These are phyloP conservation scores for Penstemon newberryi DNA, from an alignment of 257 asterid species.

Conservation along the genomic window DNA sequence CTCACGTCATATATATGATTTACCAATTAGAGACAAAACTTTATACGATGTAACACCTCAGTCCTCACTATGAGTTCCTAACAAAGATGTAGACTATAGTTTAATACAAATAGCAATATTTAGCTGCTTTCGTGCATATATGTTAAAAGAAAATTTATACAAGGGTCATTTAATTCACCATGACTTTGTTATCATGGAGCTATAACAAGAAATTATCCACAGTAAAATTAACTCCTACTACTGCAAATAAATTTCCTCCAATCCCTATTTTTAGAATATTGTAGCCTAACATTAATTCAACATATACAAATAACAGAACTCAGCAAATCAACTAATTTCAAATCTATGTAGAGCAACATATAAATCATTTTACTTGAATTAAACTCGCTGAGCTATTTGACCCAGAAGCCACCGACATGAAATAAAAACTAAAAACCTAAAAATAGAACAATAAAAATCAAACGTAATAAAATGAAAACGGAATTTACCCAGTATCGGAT, in stretches of 20 bases:
- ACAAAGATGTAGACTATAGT: background rate
- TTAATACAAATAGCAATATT: background rate
- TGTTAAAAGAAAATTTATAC: constrained; percentile 6
- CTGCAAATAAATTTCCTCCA: constrained; percentile 15
- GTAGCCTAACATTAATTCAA: constrained; percentile 7
- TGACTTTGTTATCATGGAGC: constrained; percentile 1
- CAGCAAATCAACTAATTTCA: constrained; percentile 8
- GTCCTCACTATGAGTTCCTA: constrained; percentile 13
- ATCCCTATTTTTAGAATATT: background rate
- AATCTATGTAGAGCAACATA: constrained; percentile 1
- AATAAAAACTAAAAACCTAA: constrained; percentile 12
- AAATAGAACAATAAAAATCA: background rate
- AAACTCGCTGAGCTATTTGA: background rate
- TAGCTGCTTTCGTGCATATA: background rate
- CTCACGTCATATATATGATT: background rate
- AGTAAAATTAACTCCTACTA: background rate
- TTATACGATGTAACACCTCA: constrained; percentile 8
- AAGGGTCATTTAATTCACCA: constrained; percentile 4
- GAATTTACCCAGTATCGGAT: constrained; percentile 76
- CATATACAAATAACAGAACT: constrained; percentile 4
- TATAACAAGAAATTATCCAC: constrained; percentile 9
- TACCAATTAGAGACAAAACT: background rate
- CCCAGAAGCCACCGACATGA: constrained; percentile 20
- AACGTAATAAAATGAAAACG: background rate
- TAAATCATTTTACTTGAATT: constrained; percentile 17